These are phyloP conservation scores for Drosera spatulata DNA, from an alignment of 179 eudicot species.

Conservation along the genomic window DNA sequence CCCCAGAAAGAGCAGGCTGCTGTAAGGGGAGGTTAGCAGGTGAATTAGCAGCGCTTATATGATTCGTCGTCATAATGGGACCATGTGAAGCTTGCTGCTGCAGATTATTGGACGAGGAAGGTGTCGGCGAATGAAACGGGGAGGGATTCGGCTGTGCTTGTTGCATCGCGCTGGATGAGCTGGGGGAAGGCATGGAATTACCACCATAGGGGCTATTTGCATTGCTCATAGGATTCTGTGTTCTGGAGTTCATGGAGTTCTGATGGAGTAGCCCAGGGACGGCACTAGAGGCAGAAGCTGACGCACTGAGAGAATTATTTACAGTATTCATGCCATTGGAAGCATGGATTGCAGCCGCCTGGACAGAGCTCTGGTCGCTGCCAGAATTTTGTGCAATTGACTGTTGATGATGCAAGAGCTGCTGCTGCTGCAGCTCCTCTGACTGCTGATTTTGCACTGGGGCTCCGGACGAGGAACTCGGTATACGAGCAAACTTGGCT, in stretches of 20 bases:
- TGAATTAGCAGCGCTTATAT: constrained; percentile 33
- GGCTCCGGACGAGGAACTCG: constrained; percentile 33
- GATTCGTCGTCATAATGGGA: constrained; percentile 17
- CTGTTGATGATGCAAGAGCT: constrained; percentile 27
- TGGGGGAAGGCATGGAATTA: constrained; percentile 46
- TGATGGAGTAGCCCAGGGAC: constrained; percentile 70
- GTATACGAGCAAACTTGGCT: constrained; percentile 75
- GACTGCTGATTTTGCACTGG: constrained; percentile 46
- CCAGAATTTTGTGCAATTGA: constrained; percentile 32
- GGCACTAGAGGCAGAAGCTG: constrained; percentile 44
- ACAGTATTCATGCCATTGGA: constrained; percentile 42
- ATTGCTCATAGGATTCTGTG: constrained; percentile 38
- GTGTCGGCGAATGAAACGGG: constrained; percentile 54
- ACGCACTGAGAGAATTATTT: constrained; percentile 35
- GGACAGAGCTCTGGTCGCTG: constrained; percentile 42
- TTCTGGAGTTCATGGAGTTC: constrained; percentile 61
- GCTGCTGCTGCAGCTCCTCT: constrained; percentile 30
- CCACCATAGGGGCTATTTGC: constrained; percentile 36
- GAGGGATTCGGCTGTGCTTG: constrained; percentile 37
- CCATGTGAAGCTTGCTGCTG: constrained; percentile 39
- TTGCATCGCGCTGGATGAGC: constrained; percentile 35
- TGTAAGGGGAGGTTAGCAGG: constrained; percentile 42
- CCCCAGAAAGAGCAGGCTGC: constrained; percentile 28
- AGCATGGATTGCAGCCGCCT: constrained; percentile 32
- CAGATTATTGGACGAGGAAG: constrained; percentile 48